phyloP scores from a whole-genome alignment of 2,329 filamentous ascomycete genomes.

The Talaromyces sp. region DNA sequence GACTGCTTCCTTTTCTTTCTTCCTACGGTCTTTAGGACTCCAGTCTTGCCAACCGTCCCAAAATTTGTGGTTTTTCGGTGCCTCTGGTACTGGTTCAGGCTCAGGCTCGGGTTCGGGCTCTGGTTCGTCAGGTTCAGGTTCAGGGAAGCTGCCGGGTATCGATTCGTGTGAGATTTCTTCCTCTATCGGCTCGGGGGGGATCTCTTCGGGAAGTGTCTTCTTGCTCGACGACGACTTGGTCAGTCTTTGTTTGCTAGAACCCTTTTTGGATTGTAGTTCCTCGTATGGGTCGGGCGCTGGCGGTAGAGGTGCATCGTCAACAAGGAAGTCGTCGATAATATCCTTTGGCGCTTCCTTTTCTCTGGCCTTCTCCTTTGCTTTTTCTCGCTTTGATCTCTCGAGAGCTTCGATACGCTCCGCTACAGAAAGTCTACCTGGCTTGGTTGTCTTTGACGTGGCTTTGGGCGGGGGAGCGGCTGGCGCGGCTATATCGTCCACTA shows the following conservation, averaged over 20 bases:
- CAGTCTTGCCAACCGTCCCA: slow-evolving; percentile 19
- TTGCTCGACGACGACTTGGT: slow-evolving; percentile 38
- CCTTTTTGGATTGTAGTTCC: slow-evolving; percentile 23
- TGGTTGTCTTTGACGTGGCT: slow-evolving; percentile 43
- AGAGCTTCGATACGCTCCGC: slow-evolving; percentile 55
- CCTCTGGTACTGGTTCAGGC: slow-evolving; percentile 40
- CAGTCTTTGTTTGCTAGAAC: slow-evolving; percentile 26
- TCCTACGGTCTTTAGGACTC: slow-evolving; percentile 10
- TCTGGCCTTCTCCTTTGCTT: slow-evolving; percentile 39
- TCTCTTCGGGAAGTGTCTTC: slow-evolving; percentile 39
- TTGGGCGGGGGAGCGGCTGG: slow-evolving; percentile 44
- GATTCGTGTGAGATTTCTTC: slow-evolving; percentile 33
- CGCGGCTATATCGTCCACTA: slow-evolving; percentile 40
- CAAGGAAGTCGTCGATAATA: slow-evolving; percentile 35
- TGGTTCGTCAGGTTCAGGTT: slow-evolving; percentile 43
- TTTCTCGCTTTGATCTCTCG: slow-evolving; percentile 43
- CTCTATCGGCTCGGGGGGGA: slow-evolving; percentile 24
- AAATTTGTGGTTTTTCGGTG: slow-evolving; percentile 27
- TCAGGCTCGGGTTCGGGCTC: slow-evolving; percentile 29
- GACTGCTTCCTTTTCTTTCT: slow-evolving; percentile 20
- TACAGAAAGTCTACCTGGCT: slow-evolving; percentile 47
- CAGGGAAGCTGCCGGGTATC: slow-evolving; percentile 58
- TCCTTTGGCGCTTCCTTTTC: slow-evolving; percentile 39
- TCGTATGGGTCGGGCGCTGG: slow-evolving; percentile 34
- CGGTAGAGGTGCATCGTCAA: slow-evolving; percentile 30